These are phyloP conservation scores for Fusarium scirpi DNA, from an alignment of 2,329 filamentous ascomycete species.

Conservation along the genomic window DNA sequence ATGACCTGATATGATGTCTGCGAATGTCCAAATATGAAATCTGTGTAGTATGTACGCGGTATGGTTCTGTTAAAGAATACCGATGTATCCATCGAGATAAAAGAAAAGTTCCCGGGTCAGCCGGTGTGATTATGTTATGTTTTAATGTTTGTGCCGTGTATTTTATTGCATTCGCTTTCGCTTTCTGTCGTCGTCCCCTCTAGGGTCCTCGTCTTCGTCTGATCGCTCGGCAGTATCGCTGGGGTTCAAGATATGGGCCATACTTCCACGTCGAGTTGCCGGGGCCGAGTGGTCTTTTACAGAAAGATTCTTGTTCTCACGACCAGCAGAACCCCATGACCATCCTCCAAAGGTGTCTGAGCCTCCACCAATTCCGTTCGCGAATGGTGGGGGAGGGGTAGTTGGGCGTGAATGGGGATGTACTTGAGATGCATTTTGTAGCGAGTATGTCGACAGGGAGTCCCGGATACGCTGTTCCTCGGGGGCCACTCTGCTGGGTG, in stretches of 20 bases:
- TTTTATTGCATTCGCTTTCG: constrained; percentile 69
- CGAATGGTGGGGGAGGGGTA: constrained; percentile 63
- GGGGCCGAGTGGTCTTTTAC: constrained; percentile 68
- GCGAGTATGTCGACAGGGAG: constrained; percentile 67
- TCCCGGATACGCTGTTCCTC: constrained; percentile 69
- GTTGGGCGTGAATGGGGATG: constrained; percentile 66
- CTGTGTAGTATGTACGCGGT: constrained; percentile 28
- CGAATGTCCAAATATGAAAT: constrained; percentile 14
- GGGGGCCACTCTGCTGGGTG: constrained; percentile 61
- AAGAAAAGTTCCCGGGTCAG: neutral
- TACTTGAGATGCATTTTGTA: constrained; percentile 58
- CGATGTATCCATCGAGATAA: neutral
- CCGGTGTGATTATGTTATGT: neutral
- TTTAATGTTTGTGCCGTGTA: constrained; percentile 53
- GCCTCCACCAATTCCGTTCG: constrained; percentile 56
- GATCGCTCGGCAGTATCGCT: constrained; percentile 67
- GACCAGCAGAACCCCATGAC: constrained; percentile 66
- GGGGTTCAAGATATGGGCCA: constrained; percentile 73
- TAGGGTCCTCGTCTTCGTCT: constrained; percentile 66
- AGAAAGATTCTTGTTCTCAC: constrained; percentile 63
- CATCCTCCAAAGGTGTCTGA: constrained; percentile 65
- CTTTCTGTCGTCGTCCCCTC: constrained; percentile 71
- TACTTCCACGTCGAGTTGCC: constrained; percentile 68
- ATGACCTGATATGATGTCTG: constrained; percentile 23
- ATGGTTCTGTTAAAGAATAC: constrained; percentile 6